phyloP scores from a whole-genome alignment of 345 rosid genomes.

The Euphorbia pulcherrima region DNA sequence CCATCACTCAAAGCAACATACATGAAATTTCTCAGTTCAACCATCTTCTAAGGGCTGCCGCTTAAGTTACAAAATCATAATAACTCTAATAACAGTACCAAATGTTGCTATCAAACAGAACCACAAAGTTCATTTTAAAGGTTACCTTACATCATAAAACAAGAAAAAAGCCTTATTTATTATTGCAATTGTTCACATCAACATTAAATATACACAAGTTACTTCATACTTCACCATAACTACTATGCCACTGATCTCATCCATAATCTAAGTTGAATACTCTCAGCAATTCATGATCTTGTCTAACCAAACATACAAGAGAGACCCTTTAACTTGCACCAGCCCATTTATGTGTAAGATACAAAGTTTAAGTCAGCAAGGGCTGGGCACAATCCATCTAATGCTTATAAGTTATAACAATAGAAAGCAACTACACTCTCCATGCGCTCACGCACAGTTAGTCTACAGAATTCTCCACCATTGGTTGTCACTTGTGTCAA shows the following conservation, averaged over 20 bases:
- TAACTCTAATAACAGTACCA: neutral
- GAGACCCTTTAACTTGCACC: neutral
- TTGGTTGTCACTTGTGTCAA: neutral
- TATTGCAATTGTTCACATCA: neutral
- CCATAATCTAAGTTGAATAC: neutral
- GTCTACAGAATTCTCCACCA: neutral
- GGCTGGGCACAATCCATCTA: neutral
- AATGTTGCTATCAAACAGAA: too few species aligned
- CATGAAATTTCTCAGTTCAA: neutral
- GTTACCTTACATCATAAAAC: neutral
- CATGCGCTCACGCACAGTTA: neutral
- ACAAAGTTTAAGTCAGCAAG: neutral
- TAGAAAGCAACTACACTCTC: neutral
- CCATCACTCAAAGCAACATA: neutral
- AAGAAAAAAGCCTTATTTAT: neutral
- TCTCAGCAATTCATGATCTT: neutral
- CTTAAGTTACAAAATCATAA: neutral
- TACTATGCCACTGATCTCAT: neutral
- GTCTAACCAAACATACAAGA: neutral
- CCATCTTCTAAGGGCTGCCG: neutral
- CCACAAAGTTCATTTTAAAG: neutral
- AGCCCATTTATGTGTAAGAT: neutral
- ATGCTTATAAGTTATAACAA: neutral
- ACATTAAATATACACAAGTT: neutral
- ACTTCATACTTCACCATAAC: neutral